These are phyloP conservation scores for Aspergillus sp. DNA, from an alignment of 2,329 filamentous ascomycete species.

Conservation along the genomic window DNA sequence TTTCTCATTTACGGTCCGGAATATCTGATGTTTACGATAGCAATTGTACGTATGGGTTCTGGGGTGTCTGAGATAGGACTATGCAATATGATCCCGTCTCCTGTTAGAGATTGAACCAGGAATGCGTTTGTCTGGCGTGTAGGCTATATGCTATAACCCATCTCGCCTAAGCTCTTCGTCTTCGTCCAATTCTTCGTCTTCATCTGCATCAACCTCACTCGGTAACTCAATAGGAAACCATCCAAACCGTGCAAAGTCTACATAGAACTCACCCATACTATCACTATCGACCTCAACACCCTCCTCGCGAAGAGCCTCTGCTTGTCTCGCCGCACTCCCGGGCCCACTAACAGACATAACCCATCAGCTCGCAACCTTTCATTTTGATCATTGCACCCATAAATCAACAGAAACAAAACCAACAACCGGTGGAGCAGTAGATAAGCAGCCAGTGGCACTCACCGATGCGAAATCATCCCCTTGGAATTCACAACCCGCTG, in stretches of 20 bases:
- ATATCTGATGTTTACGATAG: constrained; percentile 9
- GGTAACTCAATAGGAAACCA: constrained; percentile 53
- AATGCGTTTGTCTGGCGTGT: background rate
- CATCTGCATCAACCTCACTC: constrained; percentile 39
- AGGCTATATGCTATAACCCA: background rate
- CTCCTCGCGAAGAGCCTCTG: constrained; percentile 40
- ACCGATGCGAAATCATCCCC: constrained; percentile 84
- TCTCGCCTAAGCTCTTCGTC: background rate
- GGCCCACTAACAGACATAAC: constrained; percentile 32
- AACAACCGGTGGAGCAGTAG: background rate
- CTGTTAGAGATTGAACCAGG: constrained; percentile 8
- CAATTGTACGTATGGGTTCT: constrained; percentile 8
- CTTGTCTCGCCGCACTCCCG: constrained; percentile 45
- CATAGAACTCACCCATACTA: constrained; percentile 45
- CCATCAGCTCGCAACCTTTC: background rate
- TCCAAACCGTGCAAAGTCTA: constrained; percentile 45
- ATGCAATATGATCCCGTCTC: constrained; percentile 9
- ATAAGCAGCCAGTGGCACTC: constrained; percentile 19
- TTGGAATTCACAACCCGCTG: constrained; percentile 88
- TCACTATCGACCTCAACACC: constrained; percentile 44
- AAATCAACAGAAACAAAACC: background rate
- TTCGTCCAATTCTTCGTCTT: constrained; percentile 11
- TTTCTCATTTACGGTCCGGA: background rate
- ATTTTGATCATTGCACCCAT: too few relatives aligned
- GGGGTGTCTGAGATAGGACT: constrained; percentile 7